Conservation (phyloP, 805 yeast genomes). For the Candida ulmi region DNA sequence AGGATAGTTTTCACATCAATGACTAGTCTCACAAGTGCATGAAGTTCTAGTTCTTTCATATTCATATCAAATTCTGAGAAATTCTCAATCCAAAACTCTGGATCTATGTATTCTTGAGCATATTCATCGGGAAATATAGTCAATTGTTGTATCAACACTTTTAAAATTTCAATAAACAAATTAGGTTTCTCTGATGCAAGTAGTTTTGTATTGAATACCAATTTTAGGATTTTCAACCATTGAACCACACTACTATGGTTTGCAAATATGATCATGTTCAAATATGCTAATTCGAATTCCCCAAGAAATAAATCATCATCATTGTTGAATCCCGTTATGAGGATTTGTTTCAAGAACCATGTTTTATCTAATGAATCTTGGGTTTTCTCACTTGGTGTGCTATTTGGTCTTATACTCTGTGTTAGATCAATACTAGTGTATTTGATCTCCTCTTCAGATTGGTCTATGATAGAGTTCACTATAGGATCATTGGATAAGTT, state of each 20-base stretch:
- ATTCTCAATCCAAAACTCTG: conserved; percentile 12
- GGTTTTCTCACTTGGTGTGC: conserved; percentile 38
- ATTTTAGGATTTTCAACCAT: conserved; percentile 49
- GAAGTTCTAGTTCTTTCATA: conserved; percentile 17
- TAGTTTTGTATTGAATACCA: conserved; percentile 33
- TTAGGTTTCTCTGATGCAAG: conserved; percentile 19
- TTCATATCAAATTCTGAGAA: conserved; percentile 21
- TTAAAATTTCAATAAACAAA: conserved; percentile 29
- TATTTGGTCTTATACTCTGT: conserved; percentile 30
- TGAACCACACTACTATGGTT: conserved; percentile 60
- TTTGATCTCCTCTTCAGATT: conserved; percentile 29
- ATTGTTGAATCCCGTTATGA: conserved; percentile 23
- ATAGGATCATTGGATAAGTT: conserved; percentile 27
- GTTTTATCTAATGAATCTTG: conserved; percentile 53
- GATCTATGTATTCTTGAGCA: conserved; percentile 27
- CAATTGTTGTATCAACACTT: conserved; percentile 31
- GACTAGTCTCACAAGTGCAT: conserved; percentile 10
- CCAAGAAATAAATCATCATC: conserved; percentile 33
- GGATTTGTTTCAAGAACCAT: conserved; percentile 43
- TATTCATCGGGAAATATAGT: conserved; percentile 38
- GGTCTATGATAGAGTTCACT: conserved; percentile 27
- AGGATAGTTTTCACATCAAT: conserved; percentile 13
- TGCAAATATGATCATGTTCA: conserved; percentile 47
- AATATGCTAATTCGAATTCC: conserved; percentile 49
- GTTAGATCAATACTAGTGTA: conserved; percentile 39